A percentile compares a stretch with the other conserved stretches of the same genome.
These are phyloP conservation scores for Saksenaea vasiformis DNA, from an alignment of 371 early-diverging fungal genomes.

Conservation along the genomic window DNA sequence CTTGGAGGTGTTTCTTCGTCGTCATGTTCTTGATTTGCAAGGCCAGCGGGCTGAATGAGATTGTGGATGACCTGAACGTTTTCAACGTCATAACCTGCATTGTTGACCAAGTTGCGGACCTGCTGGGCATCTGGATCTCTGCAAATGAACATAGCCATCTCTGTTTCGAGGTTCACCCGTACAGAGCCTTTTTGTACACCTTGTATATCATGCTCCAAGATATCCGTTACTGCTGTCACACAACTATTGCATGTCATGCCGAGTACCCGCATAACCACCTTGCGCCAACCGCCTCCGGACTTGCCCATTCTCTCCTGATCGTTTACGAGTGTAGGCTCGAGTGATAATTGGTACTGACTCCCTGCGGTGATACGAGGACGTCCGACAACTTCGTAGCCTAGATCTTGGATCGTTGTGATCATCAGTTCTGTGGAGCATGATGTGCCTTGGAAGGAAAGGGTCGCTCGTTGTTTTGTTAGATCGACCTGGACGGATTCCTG, in stretches of 20 bases:
- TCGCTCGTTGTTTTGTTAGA: slow-evolving; percentile 43
- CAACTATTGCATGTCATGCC: slow-evolving; percentile 43
- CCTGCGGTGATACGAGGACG: slow-evolving; percentile 20
- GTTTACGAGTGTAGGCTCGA: neutral
- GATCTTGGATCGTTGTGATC: slow-evolving; percentile 53
- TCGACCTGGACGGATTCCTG: slow-evolving; percentile 47
- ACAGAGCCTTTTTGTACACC: slow-evolving; percentile 35
- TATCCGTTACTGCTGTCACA: slow-evolving; percentile 35
- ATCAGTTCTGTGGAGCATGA: slow-evolving; percentile 25
- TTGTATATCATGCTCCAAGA: slow-evolving; percentile 26
- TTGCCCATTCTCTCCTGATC: neutral
- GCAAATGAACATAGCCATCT: slow-evolving; percentile 51
- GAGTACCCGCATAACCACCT: slow-evolving; percentile 50
- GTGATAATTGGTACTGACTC: neutral
- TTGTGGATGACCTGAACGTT: slow-evolving; percentile 51
- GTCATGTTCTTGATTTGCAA: slow-evolving; percentile 3
- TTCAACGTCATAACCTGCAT: slow-evolving; percentile 40
- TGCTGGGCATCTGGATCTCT: slow-evolving; percentile 23
- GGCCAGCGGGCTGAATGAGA: slow-evolving; percentile 31
- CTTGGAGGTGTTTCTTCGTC: neutral
- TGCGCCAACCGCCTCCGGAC: slow-evolving; percentile 13
- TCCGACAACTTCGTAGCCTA: slow-evolving; percentile 63
- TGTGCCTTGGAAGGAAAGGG: slow-evolving; percentile 40
- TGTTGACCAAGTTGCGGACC: slow-evolving; percentile 33
- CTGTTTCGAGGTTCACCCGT: slow-evolving; percentile 39